Evolutionary conservation across 202 grass and related monocot species (phyloP), one percentile per base, ranked within the genome.

Genomic region (Eragrostis tef): DNA sequence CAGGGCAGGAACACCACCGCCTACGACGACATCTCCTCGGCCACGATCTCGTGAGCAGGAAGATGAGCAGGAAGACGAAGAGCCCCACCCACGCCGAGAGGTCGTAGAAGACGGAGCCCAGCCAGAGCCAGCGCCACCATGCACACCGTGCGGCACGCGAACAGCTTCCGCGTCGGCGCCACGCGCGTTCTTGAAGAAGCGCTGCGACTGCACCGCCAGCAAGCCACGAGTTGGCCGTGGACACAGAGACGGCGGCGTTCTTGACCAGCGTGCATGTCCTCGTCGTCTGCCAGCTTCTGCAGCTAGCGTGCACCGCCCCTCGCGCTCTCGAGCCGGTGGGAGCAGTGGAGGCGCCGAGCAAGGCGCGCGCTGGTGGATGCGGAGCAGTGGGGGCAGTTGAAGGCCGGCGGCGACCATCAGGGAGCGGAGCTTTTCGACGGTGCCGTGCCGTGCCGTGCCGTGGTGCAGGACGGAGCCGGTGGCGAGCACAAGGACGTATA

Each of bases 21-120:
- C 0, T 92, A 90, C 17, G 86, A 93, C 1, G 89, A 91, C 5
- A 88, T 93, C 86, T 98, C 92, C 90, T 91, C 94, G 84, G 93
- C 89, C 0, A 98, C 79, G 83, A 98, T 94, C 9, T 98, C 94
- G 42, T 90, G 9, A 98, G 92, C 22, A 98, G 88, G 84, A 94
- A 98, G 7, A 92, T 94, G 57, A 98, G 92, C 5, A 98, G 80
- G 84, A 98, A 98, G 9, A 92, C 94, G 45, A 98, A 98, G 46
- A 98, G 90, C 22, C 94, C 92, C 0, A 98, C 88, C 47, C 44
- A 85, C 64, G 45, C 53, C 80, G 34, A 98, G 86, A 98, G 86
- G 67, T 90, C 78, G 85, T 86, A 98, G 86, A 98, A 98, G 54
- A 98, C 93, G 44, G 94, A 98, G 17, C 94, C 90, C 26, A 98